A percentile compares a stretch with the other conserved stretches of the same genome.
Evolutionary conservation across 495 filamentous ascomycete genomes (phyloP).

Genomic region (Hypoxylon lienhwacheense): DNA sequence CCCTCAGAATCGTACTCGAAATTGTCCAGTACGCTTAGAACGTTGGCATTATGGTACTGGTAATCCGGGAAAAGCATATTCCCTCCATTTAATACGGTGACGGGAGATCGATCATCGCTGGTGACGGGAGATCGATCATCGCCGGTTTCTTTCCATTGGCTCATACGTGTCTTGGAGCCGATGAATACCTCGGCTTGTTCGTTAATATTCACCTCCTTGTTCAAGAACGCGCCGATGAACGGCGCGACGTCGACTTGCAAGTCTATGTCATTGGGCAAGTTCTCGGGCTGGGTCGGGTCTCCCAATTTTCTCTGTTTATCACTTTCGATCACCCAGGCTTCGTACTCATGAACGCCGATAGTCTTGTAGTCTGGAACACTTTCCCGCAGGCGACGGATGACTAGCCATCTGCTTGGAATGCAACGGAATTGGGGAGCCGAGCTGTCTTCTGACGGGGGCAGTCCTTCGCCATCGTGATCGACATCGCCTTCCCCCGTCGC

Average conservation of each 20-base stretch:
- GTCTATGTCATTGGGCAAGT: conserved; percentile 39
- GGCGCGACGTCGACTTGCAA: conserved; percentile 55
- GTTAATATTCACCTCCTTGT: conserved; percentile 26
- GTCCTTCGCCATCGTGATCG: conserved; percentile 3
- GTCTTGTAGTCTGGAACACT: conserved; percentile 19
- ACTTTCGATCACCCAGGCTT: conserved; percentile 55
- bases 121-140: conserved; percentile 20
- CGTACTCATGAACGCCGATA: conserved; percentile 17
- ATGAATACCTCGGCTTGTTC: conserved; percentile 58
- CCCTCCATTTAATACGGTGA: conserved; percentile 43
- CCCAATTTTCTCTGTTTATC: conserved; percentile 45
- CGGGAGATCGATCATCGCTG: conserved; percentile 3
- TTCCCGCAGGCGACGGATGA: conserved; percentile 42
- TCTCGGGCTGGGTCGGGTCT: no score
- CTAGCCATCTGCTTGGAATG: conserved; percentile 48
- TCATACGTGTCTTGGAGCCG: conserved; percentile 38
- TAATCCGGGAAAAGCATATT: conserved; percentile 59
- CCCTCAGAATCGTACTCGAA: conserved; percentile 41
- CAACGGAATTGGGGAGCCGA: conserved; percentile 37
- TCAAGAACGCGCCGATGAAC: conserved; percentile 35
- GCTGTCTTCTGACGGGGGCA: not conserved
- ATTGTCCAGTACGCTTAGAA: conserved; percentile 54
- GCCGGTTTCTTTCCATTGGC: conserved; percentile 32
- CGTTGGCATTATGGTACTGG: conserved; percentile 51
- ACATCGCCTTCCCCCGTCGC: conserved; percentile 4